A percentile compares a stretch with the other conserved stretches of the same genome.
phyloP scores from a whole-genome alignment of 495 filamentous ascomycete genomes.

The Umbilicaria muhlenbergii region DNA sequence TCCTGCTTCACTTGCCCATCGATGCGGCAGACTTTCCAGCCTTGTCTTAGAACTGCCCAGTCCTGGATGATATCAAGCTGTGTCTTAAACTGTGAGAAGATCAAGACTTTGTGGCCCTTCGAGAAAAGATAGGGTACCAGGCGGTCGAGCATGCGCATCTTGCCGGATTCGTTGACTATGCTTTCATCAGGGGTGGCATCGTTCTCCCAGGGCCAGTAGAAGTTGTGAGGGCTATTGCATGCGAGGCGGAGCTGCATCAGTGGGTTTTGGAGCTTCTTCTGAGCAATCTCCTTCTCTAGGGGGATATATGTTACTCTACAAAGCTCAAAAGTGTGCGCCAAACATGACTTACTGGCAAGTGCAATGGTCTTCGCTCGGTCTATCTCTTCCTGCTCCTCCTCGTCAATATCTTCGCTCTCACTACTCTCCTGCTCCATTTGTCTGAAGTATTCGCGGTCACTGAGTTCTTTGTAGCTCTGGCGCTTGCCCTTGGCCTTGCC shows the following conservation, averaged over 20 bases:
- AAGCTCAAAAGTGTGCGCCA: not conserved
- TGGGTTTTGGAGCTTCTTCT: constrained; percentile 90
- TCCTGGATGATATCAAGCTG: constrained; percentile 84
- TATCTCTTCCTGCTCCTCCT: constrained; percentile 43
- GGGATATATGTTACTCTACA: no score
- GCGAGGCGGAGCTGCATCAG: constrained; percentile 83
- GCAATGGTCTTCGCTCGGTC: constrained; percentile 58
- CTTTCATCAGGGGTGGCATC: constrained; percentile 48
- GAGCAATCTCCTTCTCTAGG: constrained; percentile 60
- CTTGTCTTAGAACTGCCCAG: constrained; percentile 56
- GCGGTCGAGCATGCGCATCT: constrained; percentile 87
- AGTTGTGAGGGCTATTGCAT: constrained; percentile 90
- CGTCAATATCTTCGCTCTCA: constrained; percentile 36
- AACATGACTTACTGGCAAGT: constrained; percentile 41
- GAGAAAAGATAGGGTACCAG: constrained; percentile 62
- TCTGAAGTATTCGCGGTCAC: constrained; percentile 57
- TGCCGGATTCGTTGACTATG: constrained; percentile 74
- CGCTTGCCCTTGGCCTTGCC: constrained; percentile 19
- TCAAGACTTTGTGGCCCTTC: constrained; percentile 74
- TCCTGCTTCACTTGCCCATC: constrained; percentile 74
- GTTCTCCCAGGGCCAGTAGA: constrained; percentile 75
- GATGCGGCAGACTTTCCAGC: constrained; percentile 76
- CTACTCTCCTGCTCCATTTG: constrained; percentile 41
- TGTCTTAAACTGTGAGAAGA: constrained; percentile 93
- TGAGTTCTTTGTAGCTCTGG: constrained; percentile 58